Evolutionary conservation across 2,329 filamentous ascomycete species (phyloP).

Genomic region (Colletotrichum filicis): DNA sequence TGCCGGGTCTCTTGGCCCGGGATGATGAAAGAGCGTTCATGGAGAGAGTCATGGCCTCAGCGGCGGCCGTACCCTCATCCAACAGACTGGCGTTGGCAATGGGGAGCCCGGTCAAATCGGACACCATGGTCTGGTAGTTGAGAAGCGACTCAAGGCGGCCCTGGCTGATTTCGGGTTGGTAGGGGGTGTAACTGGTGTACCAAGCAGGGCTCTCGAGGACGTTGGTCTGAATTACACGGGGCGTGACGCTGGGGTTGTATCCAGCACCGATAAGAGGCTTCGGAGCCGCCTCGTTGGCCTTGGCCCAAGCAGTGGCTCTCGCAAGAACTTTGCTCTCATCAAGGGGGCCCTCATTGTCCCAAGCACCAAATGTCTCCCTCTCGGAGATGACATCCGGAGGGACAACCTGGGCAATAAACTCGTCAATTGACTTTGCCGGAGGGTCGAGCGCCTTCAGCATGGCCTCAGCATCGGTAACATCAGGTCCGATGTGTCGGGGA

Average conservation of each 20-base stretch:
- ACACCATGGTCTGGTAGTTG: slow-evolving; percentile 95
- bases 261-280: slow-evolving; percentile 86
- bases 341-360: slow-evolving; percentile 57
- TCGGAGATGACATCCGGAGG: slow-evolving; percentile 81
- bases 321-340: slow-evolving; percentile 70
- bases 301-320: slow-evolving; percentile 46
- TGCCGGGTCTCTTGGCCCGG: slow-evolving; percentile 78
- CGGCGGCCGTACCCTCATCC: slow-evolving; percentile 91
- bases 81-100: slow-evolving; percentile 92
- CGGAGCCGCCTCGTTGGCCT: slow-evolving; percentile 48
- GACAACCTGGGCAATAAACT: slow-evolving; percentile 87
- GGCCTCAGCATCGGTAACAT: slow-evolving; percentile 72
- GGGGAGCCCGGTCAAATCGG: slow-evolving; percentile 85
- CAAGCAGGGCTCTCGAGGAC: slow-evolving; percentile 92
- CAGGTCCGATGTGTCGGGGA: slow-evolving; percentile 88
- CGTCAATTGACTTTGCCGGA: slow-evolving; percentile 77
- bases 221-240: slow-evolving; percentile 92
- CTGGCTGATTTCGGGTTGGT: slow-evolving; percentile 97
- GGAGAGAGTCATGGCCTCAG: slow-evolving; percentile 95
- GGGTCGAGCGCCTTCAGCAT: slow-evolving; percentile 88
- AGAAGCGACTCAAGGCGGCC: slow-evolving; percentile 90
- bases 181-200: slow-evolving; percentile 98
- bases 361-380: slow-evolving; percentile 66
- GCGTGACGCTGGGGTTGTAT: slow-evolving; percentile 88
- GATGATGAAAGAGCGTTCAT: slow-evolving; percentile 78